These are phyloP conservation scores for Vicia villosa DNA, from an alignment of 306 rosid species.

Conservation along the genomic window DNA sequence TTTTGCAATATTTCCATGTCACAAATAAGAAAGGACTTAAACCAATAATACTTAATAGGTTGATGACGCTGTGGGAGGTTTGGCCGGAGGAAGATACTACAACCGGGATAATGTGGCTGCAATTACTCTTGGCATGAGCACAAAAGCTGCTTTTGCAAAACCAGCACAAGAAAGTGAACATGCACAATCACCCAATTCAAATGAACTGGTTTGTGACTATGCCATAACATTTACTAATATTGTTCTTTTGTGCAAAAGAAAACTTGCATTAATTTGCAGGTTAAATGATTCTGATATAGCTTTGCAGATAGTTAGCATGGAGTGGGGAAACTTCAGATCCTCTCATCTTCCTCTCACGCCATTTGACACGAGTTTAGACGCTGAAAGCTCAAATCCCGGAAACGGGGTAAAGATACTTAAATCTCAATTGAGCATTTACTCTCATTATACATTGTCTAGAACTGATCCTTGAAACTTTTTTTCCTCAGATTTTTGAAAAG, in stretches of 20 bases:
- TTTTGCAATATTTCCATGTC: conserved; percentile 9
- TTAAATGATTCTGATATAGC: conserved; percentile 30
- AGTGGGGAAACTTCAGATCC: conserved; percentile 66
- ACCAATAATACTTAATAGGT: conserved; percentile 47
- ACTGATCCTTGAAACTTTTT: conserved; percentile 1
- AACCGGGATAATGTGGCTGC: conserved; percentile 61
- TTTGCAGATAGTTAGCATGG: conserved; percentile 63
- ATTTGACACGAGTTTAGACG: conserved; percentile 57
- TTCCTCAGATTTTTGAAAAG: conserved; percentile 57
- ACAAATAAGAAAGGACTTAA: conserved; percentile 16
- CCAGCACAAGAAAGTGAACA: conserved; percentile 42
- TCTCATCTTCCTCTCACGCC: conserved; percentile 60
- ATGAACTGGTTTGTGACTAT: conserved; percentile 52
- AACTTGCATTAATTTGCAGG: background rate
- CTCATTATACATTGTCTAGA: background rate
- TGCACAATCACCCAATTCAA: conserved; percentile 48
- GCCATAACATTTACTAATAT: background rate
- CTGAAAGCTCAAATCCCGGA: conserved; percentile 63
- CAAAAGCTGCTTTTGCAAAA: conserved; percentile 72
- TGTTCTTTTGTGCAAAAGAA: background rate
- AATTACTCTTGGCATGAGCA: conserved; percentile 59
- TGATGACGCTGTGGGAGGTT: conserved; percentile 66
- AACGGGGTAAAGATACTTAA: conserved; percentile 42
- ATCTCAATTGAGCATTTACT: conserved; percentile 4
- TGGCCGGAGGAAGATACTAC: conserved; percentile 79